Base-by-base conservation (phyloP, 129 eudicot genomes). In the Flaveria linearis region DNA sequence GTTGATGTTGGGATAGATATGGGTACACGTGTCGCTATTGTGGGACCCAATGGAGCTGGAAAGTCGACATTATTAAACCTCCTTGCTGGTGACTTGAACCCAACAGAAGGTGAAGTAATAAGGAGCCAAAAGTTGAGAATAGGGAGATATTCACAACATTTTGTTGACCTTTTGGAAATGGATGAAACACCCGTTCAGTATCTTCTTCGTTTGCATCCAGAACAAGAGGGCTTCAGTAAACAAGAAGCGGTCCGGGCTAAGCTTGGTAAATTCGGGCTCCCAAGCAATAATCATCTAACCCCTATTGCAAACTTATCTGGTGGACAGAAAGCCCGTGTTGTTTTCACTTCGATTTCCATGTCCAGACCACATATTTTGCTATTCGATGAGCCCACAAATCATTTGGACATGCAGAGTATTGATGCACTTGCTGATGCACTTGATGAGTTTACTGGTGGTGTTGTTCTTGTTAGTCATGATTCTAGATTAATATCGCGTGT, bases 371-470 rank as follows among this genome's bases (percentile, higher is more conserved):
- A 63, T 15, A 63, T 63, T 13, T 33, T 63, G 46, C 46, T 63
- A 2, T 20, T 63, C 46, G 69, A 63, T 15, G 69, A 63, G 16
- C 69, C 69, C 12, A 63, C 69, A 7, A 63, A 63, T 63, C 69
- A 63, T 63, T 33, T 63, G 69, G 69, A 63, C 7, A 63, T 63
- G 69, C 45, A 63, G 69, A 63, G 69, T 63, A 63, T 63, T 28
- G 69, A 63, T 15, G 69, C 69, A 25, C 69, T 63, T 63, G 69
- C 69, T 30, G 69, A 63, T 63, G 69, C 69, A 15, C 69, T 63
- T 63, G 69, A 63, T 30, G 69, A 63, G 15, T 63, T 63, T 30
- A 63, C 69, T 63, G 69, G 69, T 1, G 69, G 69, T 6, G 69
- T 63, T 30, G 69, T 63, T 33, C 69, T 63, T 63, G 69, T 63